Evolutionary conservation across 2,329 filamentous ascomycete genomes (phyloP).

Genomic region (Fusarium chlamydosporum): DNA sequence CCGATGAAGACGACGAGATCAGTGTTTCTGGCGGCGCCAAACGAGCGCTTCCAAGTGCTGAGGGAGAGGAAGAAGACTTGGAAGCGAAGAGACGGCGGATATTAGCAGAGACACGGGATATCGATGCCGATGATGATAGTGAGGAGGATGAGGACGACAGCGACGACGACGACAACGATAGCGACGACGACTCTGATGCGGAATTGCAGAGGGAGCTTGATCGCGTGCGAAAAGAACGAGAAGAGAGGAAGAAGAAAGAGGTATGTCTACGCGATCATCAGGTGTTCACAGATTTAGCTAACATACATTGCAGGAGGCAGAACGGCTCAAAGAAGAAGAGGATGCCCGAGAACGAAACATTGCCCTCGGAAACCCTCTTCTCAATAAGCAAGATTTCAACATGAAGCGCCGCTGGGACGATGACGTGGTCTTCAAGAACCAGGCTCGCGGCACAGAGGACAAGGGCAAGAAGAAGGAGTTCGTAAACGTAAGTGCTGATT

Average conservation of each 20-base stretch:
- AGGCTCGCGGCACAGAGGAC: slow-evolving; percentile 94
- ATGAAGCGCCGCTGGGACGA: slow-evolving; percentile 97
- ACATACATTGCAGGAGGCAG: slow-evolving; percentile 73
- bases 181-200: slow-evolving; percentile 72
- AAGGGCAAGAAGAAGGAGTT: slow-evolving; percentile 92
- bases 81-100: slow-evolving; percentile 89
- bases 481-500: slow-evolving; percentile 79
- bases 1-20: slow-evolving; percentile 63
- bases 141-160: slow-evolving; percentile 71
- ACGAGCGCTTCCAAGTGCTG: slow-evolving; percentile 62
- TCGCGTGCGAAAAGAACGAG: slow-evolving; percentile 86
- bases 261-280: slow-evolving; percentile 35
- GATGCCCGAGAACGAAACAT: slow-evolving; percentile 90
- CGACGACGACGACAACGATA: slow-evolving; percentile 62
- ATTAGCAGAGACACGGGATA: slow-evolving; percentile 87
- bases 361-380: slow-evolving; percentile 89
- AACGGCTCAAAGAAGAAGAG: slow-evolving; percentile 83
- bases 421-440: slow-evolving; percentile 99
- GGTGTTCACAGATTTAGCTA: slow-evolving; percentile 7
- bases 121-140: slow-evolving; percentile 80
- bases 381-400: slow-evolving; percentile 90
- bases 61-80: slow-evolving; percentile 68
- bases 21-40: slow-evolving; percentile 66
- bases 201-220: slow-evolving; percentile 93
- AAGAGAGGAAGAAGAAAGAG: slow-evolving; percentile 60